A percentile compares a stretch with the other conserved stretches of the same genome.
Evolutionary conservation across 495 filamentous ascomycete species (phyloP).

Genomic region (Friedmanniomyces simplex): DNA sequence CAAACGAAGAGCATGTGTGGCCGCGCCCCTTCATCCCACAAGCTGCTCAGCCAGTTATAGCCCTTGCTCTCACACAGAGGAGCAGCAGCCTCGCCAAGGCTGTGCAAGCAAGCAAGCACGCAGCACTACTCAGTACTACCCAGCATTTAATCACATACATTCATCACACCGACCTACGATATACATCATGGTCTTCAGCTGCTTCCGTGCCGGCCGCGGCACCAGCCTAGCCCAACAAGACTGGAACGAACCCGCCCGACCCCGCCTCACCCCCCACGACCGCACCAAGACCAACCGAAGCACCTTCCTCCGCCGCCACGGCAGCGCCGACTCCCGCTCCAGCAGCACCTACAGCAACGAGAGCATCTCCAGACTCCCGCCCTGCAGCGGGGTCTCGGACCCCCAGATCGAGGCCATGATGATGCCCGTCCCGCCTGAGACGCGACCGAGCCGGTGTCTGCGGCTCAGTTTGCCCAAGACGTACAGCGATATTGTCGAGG

Average conservation of each 20-base stretch:
- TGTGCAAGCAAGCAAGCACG: not conserved
- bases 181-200: conserved; percentile 11
- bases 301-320: not conserved
- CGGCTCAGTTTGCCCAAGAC: conserved; percentile 15
- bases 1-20: conserved; percentile 16
- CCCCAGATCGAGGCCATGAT: conserved; percentile 21
- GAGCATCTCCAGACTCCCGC: conserved; percentile 19
- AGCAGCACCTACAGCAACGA: conserved; percentile 16
- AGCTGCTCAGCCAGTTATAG: conserved; percentile 14
- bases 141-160: not conserved
- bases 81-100: not conserved
- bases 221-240: not conserved
- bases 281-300: not conserved
- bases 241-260: not conserved
- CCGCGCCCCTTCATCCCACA: conserved; percentile 14
- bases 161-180: not conserved
- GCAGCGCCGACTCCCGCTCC: conserved; percentile 11
- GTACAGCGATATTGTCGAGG: conserved; percentile 13
- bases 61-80: not conserved
- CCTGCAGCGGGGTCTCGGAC: conserved; percentile 13
- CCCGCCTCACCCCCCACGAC: not conserved
- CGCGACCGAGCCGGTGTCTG: conserved; percentile 11
- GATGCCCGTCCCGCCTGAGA: conserved; percentile 13
- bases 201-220: conserved; percentile 9
- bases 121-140: not conserved